Evolutionary conservation across 768 basidiomycete genomes (phyloP).

Genomic region (Amanita exitialis): DNA sequence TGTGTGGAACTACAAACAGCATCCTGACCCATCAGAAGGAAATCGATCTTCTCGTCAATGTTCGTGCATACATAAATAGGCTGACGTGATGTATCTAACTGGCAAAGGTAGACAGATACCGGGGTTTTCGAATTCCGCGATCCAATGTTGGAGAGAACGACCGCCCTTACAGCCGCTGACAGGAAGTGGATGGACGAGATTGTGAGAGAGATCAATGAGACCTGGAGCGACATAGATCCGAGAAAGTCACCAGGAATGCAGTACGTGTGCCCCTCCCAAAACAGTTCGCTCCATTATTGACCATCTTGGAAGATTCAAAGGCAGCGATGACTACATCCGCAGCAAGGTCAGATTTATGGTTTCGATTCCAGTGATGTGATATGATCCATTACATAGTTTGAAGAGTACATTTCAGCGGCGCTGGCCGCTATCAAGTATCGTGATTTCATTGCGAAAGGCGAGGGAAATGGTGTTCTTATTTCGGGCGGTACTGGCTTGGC

Average conservation of each 20-base stretch:
- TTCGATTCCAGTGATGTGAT: background rate
- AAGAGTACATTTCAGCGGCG: conserved; percentile 89
- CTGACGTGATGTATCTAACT: background rate
- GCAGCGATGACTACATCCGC: conserved; percentile 91
- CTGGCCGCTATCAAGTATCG: conserved; percentile 85
- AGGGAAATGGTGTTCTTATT: conserved; percentile 54
- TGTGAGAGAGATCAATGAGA: conserved; percentile 75
- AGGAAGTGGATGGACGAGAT: conserved; percentile 98
- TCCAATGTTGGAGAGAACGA: conserved; percentile 65
- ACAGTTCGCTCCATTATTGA: background rate
- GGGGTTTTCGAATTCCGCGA: conserved; percentile 83
- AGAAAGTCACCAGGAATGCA: conserved; percentile 48
- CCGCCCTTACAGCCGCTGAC: conserved; percentile 83
- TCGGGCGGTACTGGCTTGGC: conserved; percentile 47
- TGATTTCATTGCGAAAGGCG: conserved; percentile 69
- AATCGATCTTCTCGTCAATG: conserved; percentile 86
- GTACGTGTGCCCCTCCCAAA: conserved; percentile 28
- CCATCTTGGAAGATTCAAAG: conserved; percentile 59
- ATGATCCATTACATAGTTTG: conserved; percentile 42
- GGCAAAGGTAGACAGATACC: conserved; percentile 68
- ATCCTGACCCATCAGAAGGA: conserved; percentile 92
- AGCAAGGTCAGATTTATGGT: conserved; percentile 51
- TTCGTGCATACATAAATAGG: conserved; percentile 20
- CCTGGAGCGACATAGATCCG: conserved; percentile 62
- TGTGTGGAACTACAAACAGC: conserved; percentile 92